phyloP scores from a whole-genome alignment of 306 rosid species.

The Cajanus cajan region DNA sequence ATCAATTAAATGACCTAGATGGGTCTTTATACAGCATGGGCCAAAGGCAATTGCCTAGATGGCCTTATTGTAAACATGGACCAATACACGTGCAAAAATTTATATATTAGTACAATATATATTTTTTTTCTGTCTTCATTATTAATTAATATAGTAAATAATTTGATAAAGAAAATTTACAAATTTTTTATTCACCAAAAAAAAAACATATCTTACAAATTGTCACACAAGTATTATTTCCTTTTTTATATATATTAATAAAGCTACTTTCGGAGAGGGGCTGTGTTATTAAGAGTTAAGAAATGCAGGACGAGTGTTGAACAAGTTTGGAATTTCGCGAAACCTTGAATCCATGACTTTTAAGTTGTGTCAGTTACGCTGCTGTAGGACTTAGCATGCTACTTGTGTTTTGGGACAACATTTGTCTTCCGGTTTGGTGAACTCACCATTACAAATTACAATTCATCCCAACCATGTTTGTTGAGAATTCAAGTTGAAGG shows the following conservation, averaged over 20 bases:
- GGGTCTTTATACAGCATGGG: too few species aligned
- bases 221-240: too few species aligned
- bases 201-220: too few species aligned
- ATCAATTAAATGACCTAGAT: too few species aligned
- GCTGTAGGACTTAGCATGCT: not conserved
- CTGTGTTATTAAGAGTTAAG: not conserved
- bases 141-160: too few species aligned
- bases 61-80: too few species aligned
- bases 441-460: not conserved
- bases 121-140: too few species aligned
- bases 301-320: not conserved
- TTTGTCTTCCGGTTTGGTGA: constrained; percentile 31
- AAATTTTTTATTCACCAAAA: too few species aligned
- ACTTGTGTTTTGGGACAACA: not conserved
- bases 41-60: too few species aligned
- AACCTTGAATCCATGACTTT: not conserved
- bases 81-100: too few species aligned
- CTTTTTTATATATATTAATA: not conserved
- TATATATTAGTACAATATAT: too few species aligned
- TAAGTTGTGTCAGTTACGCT: not conserved
- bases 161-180: too few species aligned
- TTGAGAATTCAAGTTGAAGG: constrained; percentile 35
- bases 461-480: constrained; percentile 21
- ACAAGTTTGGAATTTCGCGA: not conserved
- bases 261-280: not conserved